Evolutionary conservation across 495 filamentous ascomycete species (phyloP), one percentile per base, ranked within the genome.

Genomic region (Talaromyces liani): DNA sequence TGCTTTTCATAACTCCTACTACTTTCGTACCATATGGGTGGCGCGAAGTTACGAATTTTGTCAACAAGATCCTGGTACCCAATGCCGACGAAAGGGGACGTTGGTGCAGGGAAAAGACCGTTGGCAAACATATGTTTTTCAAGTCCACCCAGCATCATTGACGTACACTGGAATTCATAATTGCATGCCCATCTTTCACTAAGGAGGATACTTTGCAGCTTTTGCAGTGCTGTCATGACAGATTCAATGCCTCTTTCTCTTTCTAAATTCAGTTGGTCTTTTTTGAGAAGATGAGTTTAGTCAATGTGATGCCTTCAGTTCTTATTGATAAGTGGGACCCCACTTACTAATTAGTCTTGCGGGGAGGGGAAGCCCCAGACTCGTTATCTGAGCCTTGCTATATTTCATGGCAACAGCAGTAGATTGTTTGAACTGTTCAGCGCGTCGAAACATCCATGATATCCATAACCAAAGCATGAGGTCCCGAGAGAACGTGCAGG

Each of bases 381-480:
- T 54, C 22, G 41, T 18, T 6, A 62, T 33, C 45, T 9, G 39
- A 20, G 2, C 6, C 10, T 25, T 55, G n/a, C 60, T 62, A 33
- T 55, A 16, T 8, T 14, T 25, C 0, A 67, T 16, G 12, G 63
- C 63, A 24, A 61, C 34, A 1, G 24, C 12, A 3, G 65, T 69
- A 7, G 60, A 41, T n/a, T 31, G 18, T 10, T 53, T 10, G 34
- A 67, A 69, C 0, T 60, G n/a, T 1, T 33, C 16, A 0, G 60
- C 10, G 7, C 62, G 27, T 2, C 53, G 33, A 27, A 75, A 73
- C 6, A 70, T 58, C 67, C 68, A 73, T 29, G 68, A 58, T 27
- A 78, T 69, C 34, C 58, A 66, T 4, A 78, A 64, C 75, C 74
- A 78, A 0, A 66, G 29, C 2, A 71, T 47, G 0, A 70, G n/a